phyloP scores from a whole-genome alignment of 2,329 filamentous ascomycete genomes.

The Penicillium aurantiogriseum region DNA sequence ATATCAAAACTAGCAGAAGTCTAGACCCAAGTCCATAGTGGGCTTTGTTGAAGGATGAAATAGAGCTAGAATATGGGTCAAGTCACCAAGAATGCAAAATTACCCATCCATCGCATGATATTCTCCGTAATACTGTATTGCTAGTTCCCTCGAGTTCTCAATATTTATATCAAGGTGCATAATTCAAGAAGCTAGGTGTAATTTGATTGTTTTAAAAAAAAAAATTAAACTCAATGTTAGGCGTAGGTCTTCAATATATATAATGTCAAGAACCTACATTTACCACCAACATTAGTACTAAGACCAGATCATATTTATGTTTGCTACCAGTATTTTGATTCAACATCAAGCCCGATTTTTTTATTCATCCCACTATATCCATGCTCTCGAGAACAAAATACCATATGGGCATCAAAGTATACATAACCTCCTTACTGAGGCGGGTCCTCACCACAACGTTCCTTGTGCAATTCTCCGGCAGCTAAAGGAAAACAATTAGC shows the following conservation, averaged over 20 bases:
- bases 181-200: neutral
- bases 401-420: neutral
- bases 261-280: neutral
- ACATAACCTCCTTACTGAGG: neutral
- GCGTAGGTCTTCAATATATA: neutral
- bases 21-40: neutral
- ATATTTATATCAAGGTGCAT: neutral
- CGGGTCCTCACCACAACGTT: conserved; percentile 7
- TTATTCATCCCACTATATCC: neutral
- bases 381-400: neutral
- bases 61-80: neutral
- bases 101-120: neutral
- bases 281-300: neutral
- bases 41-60: neutral
- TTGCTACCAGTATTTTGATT: neutral
- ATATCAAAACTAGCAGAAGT: neutral
- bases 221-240: neutral
- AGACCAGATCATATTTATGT: neutral
- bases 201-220: neutral
- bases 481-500: conserved; percentile 4
- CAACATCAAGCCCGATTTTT: neutral
- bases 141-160: no score
- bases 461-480: conserved; percentile 13
- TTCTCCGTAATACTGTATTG: neutral
- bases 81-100: neutral